phyloP scores from a whole-genome alignment of 1,139 yeast species.

The Pichia sp. region DNA sequence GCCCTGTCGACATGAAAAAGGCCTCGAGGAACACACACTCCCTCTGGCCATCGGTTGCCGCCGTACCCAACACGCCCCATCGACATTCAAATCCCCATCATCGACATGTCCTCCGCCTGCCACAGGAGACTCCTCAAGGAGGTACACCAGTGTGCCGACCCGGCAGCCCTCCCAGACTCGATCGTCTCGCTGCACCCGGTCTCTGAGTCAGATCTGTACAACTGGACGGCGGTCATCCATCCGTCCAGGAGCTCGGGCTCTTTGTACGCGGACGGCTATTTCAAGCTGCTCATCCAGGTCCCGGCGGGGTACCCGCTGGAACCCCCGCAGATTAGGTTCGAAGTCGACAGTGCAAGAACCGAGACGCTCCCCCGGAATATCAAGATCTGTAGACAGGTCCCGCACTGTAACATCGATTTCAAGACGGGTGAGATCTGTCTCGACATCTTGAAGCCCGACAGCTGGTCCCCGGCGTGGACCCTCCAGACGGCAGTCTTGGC shows the following conservation, averaged over 20 bases:
- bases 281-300: slow-evolving; percentile 32
- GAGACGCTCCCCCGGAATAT: neutral
- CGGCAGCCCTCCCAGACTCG: slow-evolving; percentile 6
- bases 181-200: slow-evolving; percentile 22
- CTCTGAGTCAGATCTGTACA: slow-evolving; percentile 41
- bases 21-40: neutral
- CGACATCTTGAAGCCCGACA: slow-evolving; percentile 58
- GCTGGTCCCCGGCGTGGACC: slow-evolving; percentile 93
- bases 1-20: neutral
- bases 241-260: slow-evolving; percentile 50
- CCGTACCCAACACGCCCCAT: no score
- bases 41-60: no score
- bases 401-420: slow-evolving; percentile 73
- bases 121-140: slow-evolving; percentile 45
- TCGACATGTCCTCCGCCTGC: slow-evolving; percentile 9
- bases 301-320: slow-evolving; percentile 52
- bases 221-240: slow-evolving; percentile 57
- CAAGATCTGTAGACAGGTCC: slow-evolving; percentile 40
- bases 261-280: slow-evolving; percentile 49
- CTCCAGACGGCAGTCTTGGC: slow-evolving; percentile 68
- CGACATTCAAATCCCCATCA: neutral
- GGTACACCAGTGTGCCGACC: slow-evolving; percentile 28
- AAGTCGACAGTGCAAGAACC: neutral
- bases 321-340: slow-evolving; percentile 64
- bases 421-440: slow-evolving; percentile 77